Base-by-base conservation (phyloP, 2,329 filamentous ascomycete genomes). In the Fusarium vanettenii region DNA sequence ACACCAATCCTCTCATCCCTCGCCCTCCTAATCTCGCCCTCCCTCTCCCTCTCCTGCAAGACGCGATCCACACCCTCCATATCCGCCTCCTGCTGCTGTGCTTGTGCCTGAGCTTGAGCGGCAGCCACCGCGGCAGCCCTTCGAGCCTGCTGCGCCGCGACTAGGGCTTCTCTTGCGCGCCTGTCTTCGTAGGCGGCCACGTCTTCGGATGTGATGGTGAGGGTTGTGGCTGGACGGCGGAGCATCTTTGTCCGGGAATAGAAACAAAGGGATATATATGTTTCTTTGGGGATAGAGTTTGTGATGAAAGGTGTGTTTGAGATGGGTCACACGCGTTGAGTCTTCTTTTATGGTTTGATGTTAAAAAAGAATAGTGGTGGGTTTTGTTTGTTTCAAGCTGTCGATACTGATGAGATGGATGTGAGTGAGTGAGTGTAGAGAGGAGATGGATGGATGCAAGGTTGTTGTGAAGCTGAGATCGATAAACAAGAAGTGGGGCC, bases 141-240 rank as follows among this genome's bases (percentile, higher is more conserved):
- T 16, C 74, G 71, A 11, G 80, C 81, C 45, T 80, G 77, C 60
- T 84, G 82, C 20, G 80, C 79, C 11, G 79, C 80, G 25, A 78
- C 79, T 18, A 81, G 80, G 35, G 83, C 84, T 70, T 86, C 82
- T 63, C 82, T 82, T 27, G 84, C 85, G 70, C 91, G 88, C 31
- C 87, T 87, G 80, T 92, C 91, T 79, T 94, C 92, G 83, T 93
- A 94, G 64, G 89, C 86, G 43, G 92, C 91, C 43, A 94, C 87
- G 81, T 95, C 93, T 79, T 93, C 91, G 57, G 90, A 86, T 3
- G 92, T 94, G 73, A 94, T 88, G 64, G 88, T 86, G 72, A 95
- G 89, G 16, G 89, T 89, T 56, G 93, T 95, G 13, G 92, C 88
- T 18, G 90, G 88, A 55, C 92, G 90, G 76, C 91, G 90, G 76